Percentiles rank a stretch among this genome's conserved stretches.
phyloP scores from a whole-genome alignment of 2,329 filamentous ascomycete species.

The Sporothrix mexicana region DNA sequence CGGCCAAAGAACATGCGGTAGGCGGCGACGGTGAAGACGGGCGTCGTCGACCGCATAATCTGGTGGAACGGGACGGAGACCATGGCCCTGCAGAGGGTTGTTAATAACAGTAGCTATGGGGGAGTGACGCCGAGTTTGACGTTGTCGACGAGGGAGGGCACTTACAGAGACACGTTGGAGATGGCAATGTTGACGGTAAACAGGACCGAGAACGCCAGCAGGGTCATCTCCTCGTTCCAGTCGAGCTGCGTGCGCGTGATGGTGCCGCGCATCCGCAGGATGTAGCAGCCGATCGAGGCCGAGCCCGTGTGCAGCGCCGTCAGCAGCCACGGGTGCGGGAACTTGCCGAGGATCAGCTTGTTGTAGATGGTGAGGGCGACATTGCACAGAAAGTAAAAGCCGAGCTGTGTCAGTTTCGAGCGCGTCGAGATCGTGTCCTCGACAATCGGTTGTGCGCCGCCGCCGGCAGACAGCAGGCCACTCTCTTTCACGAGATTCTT shows the following conservation, averaged over 20 bases:
- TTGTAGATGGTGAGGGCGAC: slow-evolving; percentile 62
- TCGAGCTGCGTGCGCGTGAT: slow-evolving; percentile 34
- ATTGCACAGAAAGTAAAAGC: slow-evolving; percentile 46
- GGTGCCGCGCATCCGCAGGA: slow-evolving; percentile 35
- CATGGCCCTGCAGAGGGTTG: slow-evolving; percentile 32
- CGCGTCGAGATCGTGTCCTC: slow-evolving; percentile 33
- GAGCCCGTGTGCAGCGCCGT: slow-evolving; percentile 40
- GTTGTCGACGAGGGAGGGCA: not conserved
- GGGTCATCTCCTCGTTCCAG: slow-evolving; percentile 34
- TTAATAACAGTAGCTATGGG: not conserved
- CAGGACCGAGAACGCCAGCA: slow-evolving; percentile 37
- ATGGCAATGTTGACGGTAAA: slow-evolving; percentile 41
- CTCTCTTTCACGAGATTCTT: slow-evolving; percentile 7
- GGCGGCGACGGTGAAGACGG: slow-evolving; percentile 66
- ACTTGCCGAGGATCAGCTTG: slow-evolving; percentile 58
- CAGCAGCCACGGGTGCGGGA: slow-evolving; percentile 39
- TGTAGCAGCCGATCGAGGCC: slow-evolving; percentile 38
- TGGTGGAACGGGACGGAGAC: slow-evolving; percentile 67
- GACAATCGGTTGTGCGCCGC: slow-evolving; percentile 3
- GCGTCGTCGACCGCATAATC: slow-evolving; percentile 64
- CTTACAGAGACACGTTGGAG: slow-evolving; percentile 38
- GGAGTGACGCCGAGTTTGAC: not conserved
- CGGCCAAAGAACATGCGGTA: slow-evolving; percentile 61
- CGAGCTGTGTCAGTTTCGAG: slow-evolving; percentile 33
- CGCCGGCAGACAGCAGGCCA: slow-evolving; percentile 17